These are phyloP conservation scores for Blastocladiella britannica DNA, from an alignment of 192 early-diverging fungal species.

Conservation along the genomic window DNA sequence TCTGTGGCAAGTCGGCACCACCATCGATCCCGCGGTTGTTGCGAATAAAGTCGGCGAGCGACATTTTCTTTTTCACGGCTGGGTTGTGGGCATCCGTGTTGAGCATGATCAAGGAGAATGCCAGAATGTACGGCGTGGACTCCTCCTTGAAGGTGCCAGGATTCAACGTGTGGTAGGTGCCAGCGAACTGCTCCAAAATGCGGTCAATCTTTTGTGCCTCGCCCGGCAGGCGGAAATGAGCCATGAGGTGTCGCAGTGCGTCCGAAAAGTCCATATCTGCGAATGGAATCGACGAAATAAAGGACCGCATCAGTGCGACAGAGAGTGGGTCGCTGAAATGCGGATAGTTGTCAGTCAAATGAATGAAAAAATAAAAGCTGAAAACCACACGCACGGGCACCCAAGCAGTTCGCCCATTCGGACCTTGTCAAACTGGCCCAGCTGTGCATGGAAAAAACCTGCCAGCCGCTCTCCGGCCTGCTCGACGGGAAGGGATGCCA, in stretches of 20 bases:
- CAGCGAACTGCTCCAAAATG: slow-evolving; percentile 92
- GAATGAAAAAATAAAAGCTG: neutral
- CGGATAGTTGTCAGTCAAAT: neutral
- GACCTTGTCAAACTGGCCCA: neutral
- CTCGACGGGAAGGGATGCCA: neutral
- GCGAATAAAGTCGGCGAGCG: slow-evolving; percentile 58
- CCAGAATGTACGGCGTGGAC: slow-evolving; percentile 81
- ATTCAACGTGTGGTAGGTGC: slow-evolving; percentile 68
- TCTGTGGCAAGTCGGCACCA: slow-evolving; percentile 48
- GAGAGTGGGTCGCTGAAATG: slow-evolving; percentile 49
- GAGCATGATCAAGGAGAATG: slow-evolving; percentile 80
- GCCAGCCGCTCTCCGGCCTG: neutral
- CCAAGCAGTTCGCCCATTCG: neutral
- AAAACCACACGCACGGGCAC: neutral
- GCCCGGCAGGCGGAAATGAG: slow-evolving; percentile 74
- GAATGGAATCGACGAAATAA: slow-evolving; percentile 78
- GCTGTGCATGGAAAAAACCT: neutral
- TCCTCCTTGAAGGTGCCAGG: slow-evolving; percentile 63
- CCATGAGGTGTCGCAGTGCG: slow-evolving; percentile 65
- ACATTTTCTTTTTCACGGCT: slow-evolving; percentile 70
- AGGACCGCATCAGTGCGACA: slow-evolving; percentile 83
- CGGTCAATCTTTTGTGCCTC: slow-evolving; percentile 92
- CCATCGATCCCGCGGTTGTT: slow-evolving; percentile 91
- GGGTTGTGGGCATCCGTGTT: slow-evolving; percentile 83
- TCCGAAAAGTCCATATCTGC: slow-evolving; percentile 43